A percentile compares a stretch with the other conserved stretches of the same genome.
phyloP scores from a whole-genome alignment of 129 eudicot species.

The Arctium minus region DNA sequence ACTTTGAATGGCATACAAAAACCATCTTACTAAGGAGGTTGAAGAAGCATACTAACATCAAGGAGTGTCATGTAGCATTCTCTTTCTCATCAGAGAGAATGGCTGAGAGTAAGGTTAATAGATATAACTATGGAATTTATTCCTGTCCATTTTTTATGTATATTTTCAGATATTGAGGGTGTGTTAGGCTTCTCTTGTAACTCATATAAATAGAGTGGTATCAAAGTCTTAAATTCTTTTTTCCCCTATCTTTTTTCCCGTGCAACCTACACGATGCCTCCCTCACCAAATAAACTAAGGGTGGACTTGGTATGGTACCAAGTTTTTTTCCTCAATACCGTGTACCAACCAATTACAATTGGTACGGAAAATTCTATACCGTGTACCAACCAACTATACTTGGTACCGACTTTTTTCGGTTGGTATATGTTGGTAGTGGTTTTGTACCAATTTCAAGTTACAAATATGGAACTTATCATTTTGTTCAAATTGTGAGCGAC shows the following conservation, averaged over 20 bases:
- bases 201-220: background rate
- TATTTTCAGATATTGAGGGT: background rate
- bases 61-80: background rate
- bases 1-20: background rate
- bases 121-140: background rate
- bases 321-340: too few relatives aligned
- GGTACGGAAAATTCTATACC: too few relatives aligned
- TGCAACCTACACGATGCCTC: background rate
- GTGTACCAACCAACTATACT: too few relatives aligned
- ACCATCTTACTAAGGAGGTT: background rate
- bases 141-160: background rate
- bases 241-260: background rate
- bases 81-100: background rate
- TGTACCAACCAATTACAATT: too few relatives aligned
- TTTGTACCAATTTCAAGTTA: too few relatives aligned
- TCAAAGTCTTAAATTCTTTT: background rate
- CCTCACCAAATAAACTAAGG: background rate
- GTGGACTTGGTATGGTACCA: too few relatives aligned
- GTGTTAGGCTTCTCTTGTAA: background rate
- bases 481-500: too few relatives aligned
- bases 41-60: background rate
- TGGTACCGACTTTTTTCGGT: too few relatives aligned
- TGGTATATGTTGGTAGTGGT: too few relatives aligned
- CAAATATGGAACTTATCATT: too few relatives aligned
- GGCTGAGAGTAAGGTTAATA: background rate